These are phyloP conservation scores for Carex cristatella DNA, from an alignment of 176 grass and related monocot genomes.

Conservation along the genomic window DNA sequence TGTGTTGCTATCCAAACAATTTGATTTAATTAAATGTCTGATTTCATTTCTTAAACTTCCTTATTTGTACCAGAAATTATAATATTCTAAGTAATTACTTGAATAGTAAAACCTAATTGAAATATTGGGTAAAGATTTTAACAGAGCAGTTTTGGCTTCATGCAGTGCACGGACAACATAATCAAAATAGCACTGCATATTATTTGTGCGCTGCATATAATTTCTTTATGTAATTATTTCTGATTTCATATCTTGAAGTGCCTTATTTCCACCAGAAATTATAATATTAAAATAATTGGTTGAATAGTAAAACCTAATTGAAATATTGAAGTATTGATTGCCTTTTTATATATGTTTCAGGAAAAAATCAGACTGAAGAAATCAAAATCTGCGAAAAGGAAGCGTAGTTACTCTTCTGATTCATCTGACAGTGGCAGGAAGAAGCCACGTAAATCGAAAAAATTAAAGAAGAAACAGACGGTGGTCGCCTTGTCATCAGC, in stretches of 20 bases:
- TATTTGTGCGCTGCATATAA: too few relatives aligned
- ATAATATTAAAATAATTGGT: not conserved
- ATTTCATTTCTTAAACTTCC: not conserved
- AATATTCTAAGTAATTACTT: too few relatives aligned
- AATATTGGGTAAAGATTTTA: not conserved
- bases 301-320: not conserved
- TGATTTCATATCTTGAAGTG: too few relatives aligned
- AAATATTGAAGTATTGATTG: not conserved
- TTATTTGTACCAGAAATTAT: too few relatives aligned
- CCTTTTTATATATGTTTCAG: not conserved
- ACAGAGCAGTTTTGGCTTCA: too few relatives aligned
- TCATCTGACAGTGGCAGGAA: not conserved
- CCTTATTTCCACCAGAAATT: not conserved
- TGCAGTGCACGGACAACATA: too few relatives aligned
- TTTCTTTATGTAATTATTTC: too few relatives aligned
- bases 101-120: not conserved
- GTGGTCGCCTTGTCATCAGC: too few relatives aligned
- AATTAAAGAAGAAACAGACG: slow-evolving; percentile 17
- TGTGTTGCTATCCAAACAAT: too few relatives aligned
- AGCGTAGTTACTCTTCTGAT: slow-evolving; percentile 15
- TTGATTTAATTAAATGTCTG: not conserved
- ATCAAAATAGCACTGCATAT: too few relatives aligned
- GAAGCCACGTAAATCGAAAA: not conserved
- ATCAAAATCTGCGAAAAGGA: slow-evolving; percentile 20
- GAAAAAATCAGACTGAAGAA: slow-evolving; percentile 9